These are phyloP conservation scores for Barnettozyma hawaiiensis DNA, from an alignment of 1,139 yeast species.

Conservation along the genomic window DNA sequence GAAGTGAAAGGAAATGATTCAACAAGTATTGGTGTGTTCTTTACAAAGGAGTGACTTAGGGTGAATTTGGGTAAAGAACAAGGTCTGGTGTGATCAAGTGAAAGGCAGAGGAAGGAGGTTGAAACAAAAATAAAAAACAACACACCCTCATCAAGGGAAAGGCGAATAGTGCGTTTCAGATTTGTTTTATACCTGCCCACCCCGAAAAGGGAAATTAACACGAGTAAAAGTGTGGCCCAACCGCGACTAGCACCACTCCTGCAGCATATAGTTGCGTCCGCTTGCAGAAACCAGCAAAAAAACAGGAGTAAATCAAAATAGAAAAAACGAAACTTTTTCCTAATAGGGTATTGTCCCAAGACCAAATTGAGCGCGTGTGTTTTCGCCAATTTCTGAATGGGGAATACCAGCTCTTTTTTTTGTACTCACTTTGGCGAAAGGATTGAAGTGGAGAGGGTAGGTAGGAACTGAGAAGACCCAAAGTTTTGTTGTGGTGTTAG, in stretches of 20 bases:
- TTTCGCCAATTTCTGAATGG: neutral
- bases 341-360: neutral
- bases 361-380: neutral
- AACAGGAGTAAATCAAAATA: neutral
- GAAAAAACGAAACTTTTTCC: neutral
- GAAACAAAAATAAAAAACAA: slow-evolving; percentile 1
- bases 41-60: slow-evolving; percentile 16
- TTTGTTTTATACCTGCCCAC: slow-evolving; percentile 9
- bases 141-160: neutral
- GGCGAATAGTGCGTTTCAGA: slow-evolving; percentile 9
- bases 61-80: slow-evolving; percentile 5
- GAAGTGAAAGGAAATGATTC: neutral
- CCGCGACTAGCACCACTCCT: neutral
- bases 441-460: too few species aligned
- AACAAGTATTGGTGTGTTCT: slow-evolving; percentile 6
- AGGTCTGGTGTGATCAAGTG: neutral
- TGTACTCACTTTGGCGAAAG: neutral
- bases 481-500: too few species aligned
- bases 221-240: neutral
- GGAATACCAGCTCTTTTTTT: neutral
- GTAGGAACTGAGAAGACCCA: too few species aligned
- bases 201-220: neutral
- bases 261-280: neutral
- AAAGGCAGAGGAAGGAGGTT: neutral
- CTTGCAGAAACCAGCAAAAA: neutral